A percentile compares a stretch with the other conserved stretches of the same genome.
Evolutionary conservation across 345 rosid species (phyloP).

Genomic region (Dovyalis caffra): DNA sequence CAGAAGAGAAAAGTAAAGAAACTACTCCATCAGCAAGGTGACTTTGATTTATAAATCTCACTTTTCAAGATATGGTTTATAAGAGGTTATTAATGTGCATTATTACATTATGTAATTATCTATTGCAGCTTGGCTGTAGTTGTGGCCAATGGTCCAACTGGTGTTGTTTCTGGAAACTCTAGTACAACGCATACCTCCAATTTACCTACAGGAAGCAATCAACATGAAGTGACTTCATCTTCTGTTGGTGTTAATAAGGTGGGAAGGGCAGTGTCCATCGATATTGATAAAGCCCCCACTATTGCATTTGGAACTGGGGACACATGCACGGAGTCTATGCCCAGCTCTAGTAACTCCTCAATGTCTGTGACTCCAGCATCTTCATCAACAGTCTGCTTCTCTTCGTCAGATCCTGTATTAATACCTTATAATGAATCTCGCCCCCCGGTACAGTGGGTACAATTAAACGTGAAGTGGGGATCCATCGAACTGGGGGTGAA

Average conservation of each 20-base stretch:
- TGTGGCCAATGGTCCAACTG: conserved; percentile 48
- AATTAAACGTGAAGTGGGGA: conserved; percentile 52
- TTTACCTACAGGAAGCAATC: conserved; percentile 35
- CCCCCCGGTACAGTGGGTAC: conserved; percentile 39
- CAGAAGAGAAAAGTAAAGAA: conserved; percentile 52
- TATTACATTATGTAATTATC: conserved; percentile 11
- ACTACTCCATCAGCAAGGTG: conserved; percentile 47
- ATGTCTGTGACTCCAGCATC: conserved; percentile 42
- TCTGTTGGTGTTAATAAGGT: conserved; percentile 34
- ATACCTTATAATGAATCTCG: conserved; percentile 47
- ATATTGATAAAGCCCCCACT: conserved; percentile 35
- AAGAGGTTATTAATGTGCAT: conserved; percentile 1
- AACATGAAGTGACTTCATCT: conserved; percentile 40
- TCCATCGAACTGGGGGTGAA: conserved; percentile 38
- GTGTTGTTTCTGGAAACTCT: conserved; percentile 35
- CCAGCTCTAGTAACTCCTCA: conserved; percentile 37
- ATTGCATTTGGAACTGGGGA: conserved; percentile 44
- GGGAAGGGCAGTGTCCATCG: conserved; percentile 33
- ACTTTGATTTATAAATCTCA: conserved; percentile 6
- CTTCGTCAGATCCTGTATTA: conserved; percentile 62
- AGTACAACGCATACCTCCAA: conserved; percentile 17
- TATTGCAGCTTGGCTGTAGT: conserved; percentile 44
- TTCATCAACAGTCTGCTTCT: conserved; percentile 52
- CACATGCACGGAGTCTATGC: conserved; percentile 32
- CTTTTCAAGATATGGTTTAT: conserved; percentile 11